Conservation (phyloP, 108 stramenopile species). For the Nitzschia palea region DNA sequence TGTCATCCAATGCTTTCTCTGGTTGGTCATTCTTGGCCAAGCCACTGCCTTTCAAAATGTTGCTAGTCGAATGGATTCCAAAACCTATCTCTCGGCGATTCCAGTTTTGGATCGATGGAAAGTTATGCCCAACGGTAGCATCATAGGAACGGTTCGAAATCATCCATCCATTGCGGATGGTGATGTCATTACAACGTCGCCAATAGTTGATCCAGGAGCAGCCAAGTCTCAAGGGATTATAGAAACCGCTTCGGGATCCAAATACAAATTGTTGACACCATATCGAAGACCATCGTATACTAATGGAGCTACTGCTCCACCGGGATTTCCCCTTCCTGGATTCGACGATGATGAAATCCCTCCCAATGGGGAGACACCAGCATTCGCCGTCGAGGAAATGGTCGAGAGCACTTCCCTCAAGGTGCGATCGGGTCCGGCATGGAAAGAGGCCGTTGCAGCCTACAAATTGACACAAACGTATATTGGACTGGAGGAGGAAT, state of each 20-base stretch:
- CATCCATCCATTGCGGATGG: slow-evolving; percentile 79
- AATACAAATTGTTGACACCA: slow-evolving; percentile 56
- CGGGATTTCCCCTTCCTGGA: background rate
- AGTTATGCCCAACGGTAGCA: slow-evolving; percentile 53
- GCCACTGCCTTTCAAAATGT: no score
- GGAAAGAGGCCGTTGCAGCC: slow-evolving; percentile 14
- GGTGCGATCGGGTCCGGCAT: slow-evolving; percentile 18
- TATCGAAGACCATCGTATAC: background rate
- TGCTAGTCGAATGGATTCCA: no score
- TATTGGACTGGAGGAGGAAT: slow-evolving; percentile 53
- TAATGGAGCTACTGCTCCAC: slow-evolving; percentile 2
- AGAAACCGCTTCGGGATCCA: slow-evolving; percentile 68
- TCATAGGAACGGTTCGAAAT: slow-evolving; percentile 64
- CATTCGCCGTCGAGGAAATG: background rate
- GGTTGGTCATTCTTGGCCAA: no score
- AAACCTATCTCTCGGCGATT: no score
- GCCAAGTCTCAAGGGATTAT: slow-evolving; percentile 49
- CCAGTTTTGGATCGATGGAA: slow-evolving; percentile 78
- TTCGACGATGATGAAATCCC: background rate
- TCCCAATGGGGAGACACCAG: background rate
- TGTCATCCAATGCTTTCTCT: no score
- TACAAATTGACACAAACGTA: slow-evolving; percentile 50
- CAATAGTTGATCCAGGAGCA: slow-evolving; percentile 45
- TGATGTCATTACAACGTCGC: slow-evolving; percentile 76
- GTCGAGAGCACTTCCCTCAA: background rate